These are phyloP conservation scores for Claviceps quebecensis DNA, from an alignment of 2,329 filamentous ascomycete genomes.

Conservation along the genomic window DNA sequence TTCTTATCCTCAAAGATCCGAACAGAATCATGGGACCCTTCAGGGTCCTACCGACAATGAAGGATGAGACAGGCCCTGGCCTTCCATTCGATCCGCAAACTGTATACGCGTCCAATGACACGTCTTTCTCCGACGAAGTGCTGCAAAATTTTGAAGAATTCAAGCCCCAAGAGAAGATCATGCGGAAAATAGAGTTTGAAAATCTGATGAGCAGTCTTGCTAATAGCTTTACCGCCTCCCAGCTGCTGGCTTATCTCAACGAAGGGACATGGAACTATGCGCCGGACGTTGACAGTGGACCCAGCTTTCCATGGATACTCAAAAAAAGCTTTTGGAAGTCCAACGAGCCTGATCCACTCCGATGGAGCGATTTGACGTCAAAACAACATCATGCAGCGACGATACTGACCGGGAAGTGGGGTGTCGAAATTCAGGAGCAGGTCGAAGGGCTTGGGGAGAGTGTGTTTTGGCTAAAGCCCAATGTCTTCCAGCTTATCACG, in stretches of 20 bases:
- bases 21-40: conserved; percentile 14
- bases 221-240: conserved; percentile 31
- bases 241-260: conserved; percentile 30
- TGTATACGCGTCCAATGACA: conserved; percentile 13
- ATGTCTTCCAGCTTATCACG: conserved; percentile 30
- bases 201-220: conserved; percentile 24
- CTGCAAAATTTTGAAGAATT: conserved; percentile 34
- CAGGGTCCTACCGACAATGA: conserved; percentile 8
- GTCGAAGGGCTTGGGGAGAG: conserved; percentile 27
- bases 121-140: conserved; percentile 20
- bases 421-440: conserved; percentile 32
- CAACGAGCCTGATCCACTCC: conserved; percentile 9
- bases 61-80: conserved; percentile 8
- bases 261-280: not conserved
- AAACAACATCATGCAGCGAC: conserved; percentile 29
- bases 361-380: conserved; percentile 8
- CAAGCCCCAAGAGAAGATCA: conserved; percentile 24
- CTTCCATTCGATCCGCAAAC: conserved; percentile 18
- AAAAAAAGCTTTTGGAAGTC: conserved; percentile 29
- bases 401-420: conserved; percentile 37
- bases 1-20: conserved; percentile 32
- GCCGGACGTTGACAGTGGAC: not conserved
- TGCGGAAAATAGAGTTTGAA: conserved; percentile 28
- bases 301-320: conserved; percentile 27
- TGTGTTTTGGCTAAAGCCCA: conserved; percentile 23